Evolutionary conservation across 331 rosid genomes (phyloP).

Genomic region (Saraca asoca): DNA sequence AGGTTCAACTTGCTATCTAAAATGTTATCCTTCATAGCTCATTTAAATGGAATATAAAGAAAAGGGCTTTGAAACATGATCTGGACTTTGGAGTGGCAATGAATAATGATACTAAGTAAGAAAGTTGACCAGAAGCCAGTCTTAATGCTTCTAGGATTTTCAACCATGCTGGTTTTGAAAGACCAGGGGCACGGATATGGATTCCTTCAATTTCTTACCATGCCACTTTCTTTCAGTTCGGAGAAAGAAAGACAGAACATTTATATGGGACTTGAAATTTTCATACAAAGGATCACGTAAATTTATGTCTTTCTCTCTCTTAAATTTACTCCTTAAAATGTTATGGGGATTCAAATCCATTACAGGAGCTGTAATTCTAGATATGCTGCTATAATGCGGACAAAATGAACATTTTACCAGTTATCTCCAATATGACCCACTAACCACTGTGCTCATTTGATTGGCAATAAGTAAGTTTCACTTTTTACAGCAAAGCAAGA

Average conservation of each 20-base stretch:
- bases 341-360: too few relatives aligned
- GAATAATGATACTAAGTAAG: neutral
- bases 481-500: conserved; percentile 29
- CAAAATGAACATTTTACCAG: conserved; percentile 21
- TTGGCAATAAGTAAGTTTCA: conserved; percentile 14
- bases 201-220: neutral
- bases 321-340: too few relatives aligned
- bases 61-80: neutral
- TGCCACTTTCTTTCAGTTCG: too few relatives aligned
- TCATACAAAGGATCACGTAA: too few relatives aligned
- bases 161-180: conserved; percentile 7
- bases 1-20: neutral
- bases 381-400: conserved; percentile 20
- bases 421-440: conserved; percentile 38
- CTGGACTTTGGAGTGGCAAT: too few relatives aligned
- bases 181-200: neutral
- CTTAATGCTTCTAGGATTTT: conserved; percentile 7
- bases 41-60: neutral
- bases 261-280: too few relatives aligned
- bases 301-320: too few relatives aligned
- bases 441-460: conserved; percentile 30
- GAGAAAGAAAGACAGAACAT: too few relatives aligned
- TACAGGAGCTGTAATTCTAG: conserved; percentile 14
- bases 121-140: conserved; percentile 12
- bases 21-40: neutral